A percentile compares a stretch with the other conserved stretches of the same genome.
These are phyloP conservation scores for Pythium dissotocum DNA, from an alignment of 352 stramenopile genomes.

Conservation along the genomic window DNA sequence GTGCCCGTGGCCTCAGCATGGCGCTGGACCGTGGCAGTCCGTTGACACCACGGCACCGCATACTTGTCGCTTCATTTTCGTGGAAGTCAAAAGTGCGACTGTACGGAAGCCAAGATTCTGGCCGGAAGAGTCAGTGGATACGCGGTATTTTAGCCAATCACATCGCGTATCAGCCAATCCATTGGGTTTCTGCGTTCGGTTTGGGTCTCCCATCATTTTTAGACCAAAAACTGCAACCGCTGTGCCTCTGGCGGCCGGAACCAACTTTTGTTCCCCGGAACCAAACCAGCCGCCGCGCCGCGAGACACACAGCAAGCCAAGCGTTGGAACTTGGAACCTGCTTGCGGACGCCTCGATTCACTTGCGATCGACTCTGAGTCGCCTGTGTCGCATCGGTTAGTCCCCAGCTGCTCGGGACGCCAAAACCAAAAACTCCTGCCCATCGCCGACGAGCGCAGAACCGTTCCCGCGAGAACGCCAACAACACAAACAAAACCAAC, in stretches of 20 bases:
- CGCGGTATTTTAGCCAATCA: conserved; percentile 19
- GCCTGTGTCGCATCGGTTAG: conserved; percentile 2
- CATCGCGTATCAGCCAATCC: not conserved
- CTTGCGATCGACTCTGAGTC: not conserved
- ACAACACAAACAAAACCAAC: not conserved
- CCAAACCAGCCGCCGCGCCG: not conserved
- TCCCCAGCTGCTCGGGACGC: not conserved
- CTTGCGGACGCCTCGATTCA: not conserved
- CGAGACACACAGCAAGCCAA: conserved; percentile 3
- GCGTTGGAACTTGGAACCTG: conserved; percentile 7
- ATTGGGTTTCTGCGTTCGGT: not conserved
- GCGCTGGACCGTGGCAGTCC: not conserved
- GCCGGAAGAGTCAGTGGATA: conserved; percentile 24
- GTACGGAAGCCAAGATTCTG: conserved; percentile 18
- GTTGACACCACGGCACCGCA: not conserved
- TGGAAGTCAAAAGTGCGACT: not conserved
- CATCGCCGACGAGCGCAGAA: not conserved
- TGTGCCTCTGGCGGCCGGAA: not conserved
- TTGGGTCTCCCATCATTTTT: conserved; percentile 6
- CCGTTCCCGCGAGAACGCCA: conserved; percentile 1
- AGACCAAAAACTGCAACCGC: conserved; percentile 6
- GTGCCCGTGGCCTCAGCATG: not conserved
- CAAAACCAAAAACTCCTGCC: not conserved
- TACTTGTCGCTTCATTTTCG: not conserved
- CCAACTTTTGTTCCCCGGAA: conserved; percentile 2